Base-by-base conservation (phyloP, 495 filamentous ascomycete species). In the Neurospora sp. region DNA sequence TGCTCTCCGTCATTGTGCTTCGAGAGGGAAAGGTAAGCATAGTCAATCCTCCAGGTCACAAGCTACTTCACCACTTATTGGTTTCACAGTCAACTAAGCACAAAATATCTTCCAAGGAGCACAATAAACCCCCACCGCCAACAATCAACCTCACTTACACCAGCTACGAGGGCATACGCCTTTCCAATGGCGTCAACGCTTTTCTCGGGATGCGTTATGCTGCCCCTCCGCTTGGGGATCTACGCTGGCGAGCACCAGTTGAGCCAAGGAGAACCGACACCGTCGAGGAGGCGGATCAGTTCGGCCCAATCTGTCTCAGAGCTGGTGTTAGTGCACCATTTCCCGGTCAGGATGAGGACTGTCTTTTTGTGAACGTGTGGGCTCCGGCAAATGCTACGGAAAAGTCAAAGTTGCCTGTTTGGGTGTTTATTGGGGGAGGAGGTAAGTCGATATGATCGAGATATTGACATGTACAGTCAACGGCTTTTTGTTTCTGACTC, bases 401-500 rank as follows among this genome's bases (percentile, higher is more conserved):
- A 0, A 70, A 74, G 5, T 86, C 83, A 0, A 87, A 84, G 27
- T 80, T 92, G 3, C 92, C 91, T 0, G 91, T 94, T 3, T 93
- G 86, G 82, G 86, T 93, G 69, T 93, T 88, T 75, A 91, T 95
- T 70, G 90, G 92, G 76, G 92, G 92, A n/a, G 92, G 92, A 18
- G 92, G 83, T 81, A 69, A 41, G 81, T 76, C 27, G 37, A 31
- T 14, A 12, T 11, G 11, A 12, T 14, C 23, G 4, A 14, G 41
- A 38, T 38, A 3, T 23, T 3, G 11, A 35, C 16, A 16, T 62
- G 12, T 41, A n/a, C 4, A 11, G 49, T 16, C 31, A 31, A 31
- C 1, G 31, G 31, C 31, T 31, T 31, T 31, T 31, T 27, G 8
- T n/a, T 71, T n/a, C 38, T 70, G 6, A 71, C 42, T 31, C 14